Conservation (phyloP, 2,329 filamentous ascomycete genomes). For the Cercospora berteroae region DNA sequence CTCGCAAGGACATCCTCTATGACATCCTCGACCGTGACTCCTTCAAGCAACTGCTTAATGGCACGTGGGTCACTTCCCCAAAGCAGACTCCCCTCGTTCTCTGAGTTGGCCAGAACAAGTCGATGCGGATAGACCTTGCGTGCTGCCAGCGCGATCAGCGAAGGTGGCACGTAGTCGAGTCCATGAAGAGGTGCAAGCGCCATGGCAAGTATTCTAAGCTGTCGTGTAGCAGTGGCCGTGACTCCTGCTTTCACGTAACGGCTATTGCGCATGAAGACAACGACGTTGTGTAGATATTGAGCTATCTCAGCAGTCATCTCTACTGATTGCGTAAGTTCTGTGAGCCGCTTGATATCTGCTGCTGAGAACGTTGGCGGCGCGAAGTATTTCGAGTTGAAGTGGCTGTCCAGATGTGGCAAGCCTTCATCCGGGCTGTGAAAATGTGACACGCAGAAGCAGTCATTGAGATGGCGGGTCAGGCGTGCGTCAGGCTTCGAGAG, state of each 20-base stretch:
- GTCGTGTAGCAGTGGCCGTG: constrained; percentile 72
- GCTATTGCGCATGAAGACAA: constrained; percentile 83
- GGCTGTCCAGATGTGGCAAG: constrained; percentile 68
- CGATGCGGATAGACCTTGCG: constrained; percentile 87
- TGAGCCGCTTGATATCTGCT: constrained; percentile 57
- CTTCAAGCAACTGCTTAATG: constrained; percentile 64
- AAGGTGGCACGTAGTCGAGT: constrained; percentile 77
- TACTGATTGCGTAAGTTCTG: constrained; percentile 57
- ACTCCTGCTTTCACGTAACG: constrained; percentile 78
- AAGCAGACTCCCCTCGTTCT: constrained; percentile 81
- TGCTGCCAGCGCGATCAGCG: constrained; percentile 76
- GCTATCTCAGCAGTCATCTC: constrained; percentile 72
- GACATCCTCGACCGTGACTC: constrained; percentile 55
- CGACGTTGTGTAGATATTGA: constrained; percentile 82
- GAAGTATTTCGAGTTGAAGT: constrained; percentile 31
- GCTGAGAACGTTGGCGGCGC: constrained; percentile 22
- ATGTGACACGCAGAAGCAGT: constrained; percentile 85
- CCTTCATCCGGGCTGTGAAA: constrained; percentile 72
- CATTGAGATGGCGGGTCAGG: constrained; percentile 58
- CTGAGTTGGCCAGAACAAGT: constrained; percentile 65
- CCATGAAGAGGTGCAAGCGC: constrained; percentile 79
- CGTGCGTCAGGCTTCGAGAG: constrained; percentile 38
- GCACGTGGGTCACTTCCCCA: constrained; percentile 81
- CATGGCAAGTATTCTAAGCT: constrained; percentile 58
- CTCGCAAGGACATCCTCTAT: constrained; percentile 58